Conservation (phyloP, 2,329 filamentous ascomycete species). For the Erysiphe pulchra region DNA sequence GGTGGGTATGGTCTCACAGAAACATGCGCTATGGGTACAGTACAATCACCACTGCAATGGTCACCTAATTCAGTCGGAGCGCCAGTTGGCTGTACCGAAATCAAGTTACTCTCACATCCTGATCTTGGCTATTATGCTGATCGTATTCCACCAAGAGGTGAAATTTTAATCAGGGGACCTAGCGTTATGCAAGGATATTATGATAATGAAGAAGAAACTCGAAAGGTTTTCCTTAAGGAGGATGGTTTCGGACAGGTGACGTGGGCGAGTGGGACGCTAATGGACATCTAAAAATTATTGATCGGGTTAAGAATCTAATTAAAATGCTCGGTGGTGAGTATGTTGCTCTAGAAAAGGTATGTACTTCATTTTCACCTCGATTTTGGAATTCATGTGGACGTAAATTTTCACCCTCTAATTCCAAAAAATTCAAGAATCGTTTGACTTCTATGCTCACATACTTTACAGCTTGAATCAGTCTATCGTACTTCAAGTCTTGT, state of each 20-base stretch:
- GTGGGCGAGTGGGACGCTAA: slow-evolving; percentile 53
- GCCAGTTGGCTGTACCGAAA: slow-evolving; percentile 46
- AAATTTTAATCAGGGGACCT: slow-evolving; percentile 65
- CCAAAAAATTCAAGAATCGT: too few relatives aligned
- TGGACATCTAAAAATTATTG: slow-evolving; percentile 52
- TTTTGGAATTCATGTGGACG: not conserved
- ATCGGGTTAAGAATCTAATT: slow-evolving; percentile 77
- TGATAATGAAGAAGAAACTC: slow-evolving; percentile 62
- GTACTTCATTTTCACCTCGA: slow-evolving; percentile 6
- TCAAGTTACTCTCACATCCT: slow-evolving; percentile 72
- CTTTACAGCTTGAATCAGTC: slow-evolving; percentile 45
- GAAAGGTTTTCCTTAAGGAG: slow-evolving; percentile 43
- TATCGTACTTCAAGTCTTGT: slow-evolving; percentile 58
- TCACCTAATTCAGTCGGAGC: slow-evolving; percentile 52
- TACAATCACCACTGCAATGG: slow-evolving; percentile 63
- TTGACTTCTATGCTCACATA: slow-evolving; percentile 2
- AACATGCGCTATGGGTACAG: slow-evolving; percentile 57
- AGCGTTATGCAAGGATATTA: slow-evolving; percentile 55
- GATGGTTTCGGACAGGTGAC: slow-evolving; percentile 75
- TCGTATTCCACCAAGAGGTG: slow-evolving; percentile 44
- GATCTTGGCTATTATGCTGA: slow-evolving; percentile 54
- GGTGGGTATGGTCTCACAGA: slow-evolving; percentile 82
- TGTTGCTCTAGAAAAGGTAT: slow-evolving; percentile 63
- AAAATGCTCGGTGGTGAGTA: slow-evolving; percentile 93
- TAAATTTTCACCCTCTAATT: too few relatives aligned